phyloP scores from a whole-genome alignment of 306 rosid genomes.

The Abrus pulchellus region DNA sequence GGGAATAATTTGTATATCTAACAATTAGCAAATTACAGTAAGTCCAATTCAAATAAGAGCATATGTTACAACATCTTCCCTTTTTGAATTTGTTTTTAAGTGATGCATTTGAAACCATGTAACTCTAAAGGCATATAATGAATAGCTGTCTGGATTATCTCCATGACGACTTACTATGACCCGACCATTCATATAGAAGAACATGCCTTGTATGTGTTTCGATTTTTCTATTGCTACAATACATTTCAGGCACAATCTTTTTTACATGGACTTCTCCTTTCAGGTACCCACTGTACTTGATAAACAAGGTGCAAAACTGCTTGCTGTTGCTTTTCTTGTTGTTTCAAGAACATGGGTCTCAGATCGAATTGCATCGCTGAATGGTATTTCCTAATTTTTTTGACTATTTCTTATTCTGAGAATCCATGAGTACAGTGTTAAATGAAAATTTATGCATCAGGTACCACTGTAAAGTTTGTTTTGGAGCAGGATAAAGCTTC shows the following conservation, averaged over 20 bases:
- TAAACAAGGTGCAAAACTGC: conserved; percentile 95
- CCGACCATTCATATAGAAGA: conserved; percentile 3
- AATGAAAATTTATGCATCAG: conserved; percentile 57
- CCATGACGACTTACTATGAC: conserved; percentile 21
- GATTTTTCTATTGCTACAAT: conserved; percentile 23
- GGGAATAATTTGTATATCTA: conserved; percentile 13
- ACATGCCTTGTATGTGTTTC: neutral
- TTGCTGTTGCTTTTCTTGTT: conserved; percentile 93
- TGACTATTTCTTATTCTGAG: conserved; percentile 16
- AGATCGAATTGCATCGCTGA: conserved; percentile 93
- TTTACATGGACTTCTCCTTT: conserved; percentile 44
- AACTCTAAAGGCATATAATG: conserved; percentile 1
- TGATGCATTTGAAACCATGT: conserved; percentile 29
- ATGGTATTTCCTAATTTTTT: conserved; percentile 64
- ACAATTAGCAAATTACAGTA: neutral
- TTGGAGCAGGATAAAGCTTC: conserved; percentile 95
- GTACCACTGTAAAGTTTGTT: conserved; percentile 92
- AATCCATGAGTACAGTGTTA: conserved; percentile 44
- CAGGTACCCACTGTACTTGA: conserved; percentile 92
- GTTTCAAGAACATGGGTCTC: conserved; percentile 96
- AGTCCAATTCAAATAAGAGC: conserved; percentile 2
- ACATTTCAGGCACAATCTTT: conserved; percentile 34
- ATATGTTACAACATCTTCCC: conserved; percentile 4
- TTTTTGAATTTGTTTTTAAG: conserved; percentile 25
- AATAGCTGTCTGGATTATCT: conserved; percentile 30